These are phyloP conservation scores for Phycomyces nitens DNA, from an alignment of 192 early-diverging fungal genomes.

Conservation along the genomic window DNA sequence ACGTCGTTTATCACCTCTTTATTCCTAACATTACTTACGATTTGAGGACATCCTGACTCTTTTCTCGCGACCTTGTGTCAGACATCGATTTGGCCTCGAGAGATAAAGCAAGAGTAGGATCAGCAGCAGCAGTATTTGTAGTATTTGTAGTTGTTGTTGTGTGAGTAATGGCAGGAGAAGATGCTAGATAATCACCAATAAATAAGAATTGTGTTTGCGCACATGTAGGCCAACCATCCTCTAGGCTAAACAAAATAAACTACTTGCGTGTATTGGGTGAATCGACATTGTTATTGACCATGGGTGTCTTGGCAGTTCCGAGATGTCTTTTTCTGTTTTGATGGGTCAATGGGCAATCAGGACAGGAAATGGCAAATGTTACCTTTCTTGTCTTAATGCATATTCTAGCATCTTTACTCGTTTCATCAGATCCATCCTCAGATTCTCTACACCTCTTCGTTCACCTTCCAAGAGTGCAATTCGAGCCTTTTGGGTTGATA, in stretches of 20 bases:
- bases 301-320: neutral
- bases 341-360: no score
- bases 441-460: slow-evolving; percentile 67
- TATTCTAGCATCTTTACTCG: slow-evolving; percentile 86
- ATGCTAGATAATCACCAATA: slow-evolving; percentile 7
- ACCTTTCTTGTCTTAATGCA: slow-evolving; percentile 75
- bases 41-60: slow-evolving; percentile 72
- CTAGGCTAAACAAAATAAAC: no score
- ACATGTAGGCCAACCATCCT: no score
- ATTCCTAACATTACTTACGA: slow-evolving; percentile 55
- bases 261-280: slow-evolving; percentile 31
- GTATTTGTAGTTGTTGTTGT: slow-evolving; percentile 1
- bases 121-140: slow-evolving; percentile 1
- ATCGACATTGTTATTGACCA: slow-evolving; percentile 7
- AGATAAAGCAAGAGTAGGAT: neutral
- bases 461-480: slow-evolving; percentile 78
- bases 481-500: slow-evolving; percentile 49
- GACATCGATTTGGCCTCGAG: neutral
- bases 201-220: neutral
- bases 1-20: no score
- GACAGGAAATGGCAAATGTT: neutral
- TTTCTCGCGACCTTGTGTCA: slow-evolving; percentile 55
- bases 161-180: neutral
- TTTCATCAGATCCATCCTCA: slow-evolving; percentile 69
- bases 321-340: slow-evolving; percentile 13